phyloP scores from a whole-genome alignment of 176 grass and related monocot genomes.

The Elymus sibiricus region DNA sequence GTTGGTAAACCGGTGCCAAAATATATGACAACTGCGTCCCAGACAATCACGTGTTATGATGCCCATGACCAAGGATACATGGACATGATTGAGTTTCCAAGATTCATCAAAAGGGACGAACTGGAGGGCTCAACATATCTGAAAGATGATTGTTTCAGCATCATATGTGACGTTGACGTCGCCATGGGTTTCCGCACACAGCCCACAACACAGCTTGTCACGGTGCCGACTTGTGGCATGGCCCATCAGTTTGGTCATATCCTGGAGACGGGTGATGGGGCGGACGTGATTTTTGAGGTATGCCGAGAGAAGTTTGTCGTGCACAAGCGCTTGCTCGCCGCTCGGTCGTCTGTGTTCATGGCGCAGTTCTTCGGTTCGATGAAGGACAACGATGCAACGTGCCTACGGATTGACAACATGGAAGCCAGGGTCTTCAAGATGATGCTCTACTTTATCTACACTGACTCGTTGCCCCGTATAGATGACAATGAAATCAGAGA shows the following conservation, averaged over 20 bases:
- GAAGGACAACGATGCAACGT: background rate
- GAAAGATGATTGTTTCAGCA: background rate
- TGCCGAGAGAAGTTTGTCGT: background rate
- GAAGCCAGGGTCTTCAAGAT: background rate
- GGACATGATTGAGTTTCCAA: background rate
- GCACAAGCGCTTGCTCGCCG: background rate
- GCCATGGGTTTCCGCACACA: background rate
- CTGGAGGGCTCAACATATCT: background rate
- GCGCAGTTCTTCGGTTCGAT: background rate
- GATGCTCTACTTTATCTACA: background rate
- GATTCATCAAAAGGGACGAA: background rate
- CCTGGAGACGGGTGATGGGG: background rate
- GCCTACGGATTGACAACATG: background rate
- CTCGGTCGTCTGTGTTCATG: background rate
- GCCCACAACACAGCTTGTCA: background rate
- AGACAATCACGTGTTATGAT: no score
- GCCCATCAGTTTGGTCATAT: background rate
- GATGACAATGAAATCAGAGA: background rate
- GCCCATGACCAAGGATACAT: background rate
- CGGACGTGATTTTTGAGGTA: background rate
- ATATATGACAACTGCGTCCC: background rate
- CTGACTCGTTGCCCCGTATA: background rate
- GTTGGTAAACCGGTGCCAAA: background rate
- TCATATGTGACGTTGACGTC: background rate
- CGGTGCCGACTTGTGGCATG: background rate